phyloP scores from a whole-genome alignment of 2,329 filamentous ascomycete genomes.

The Alternaria alternata region DNA sequence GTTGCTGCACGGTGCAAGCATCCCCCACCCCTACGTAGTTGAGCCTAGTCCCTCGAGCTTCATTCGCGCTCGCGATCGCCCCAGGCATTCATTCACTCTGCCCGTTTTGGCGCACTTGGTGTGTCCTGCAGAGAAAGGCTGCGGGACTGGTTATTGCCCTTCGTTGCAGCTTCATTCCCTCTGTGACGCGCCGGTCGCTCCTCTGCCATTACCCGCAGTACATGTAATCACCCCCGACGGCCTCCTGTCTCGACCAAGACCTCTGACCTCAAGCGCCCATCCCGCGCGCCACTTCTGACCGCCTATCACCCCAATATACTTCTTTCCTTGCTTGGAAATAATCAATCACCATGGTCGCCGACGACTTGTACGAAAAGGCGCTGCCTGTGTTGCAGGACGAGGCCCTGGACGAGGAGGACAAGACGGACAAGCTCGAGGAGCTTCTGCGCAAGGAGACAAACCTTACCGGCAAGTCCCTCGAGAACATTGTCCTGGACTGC shows the following conservation, averaged over 20 bases:
- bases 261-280: constrained; percentile 10
- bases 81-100: constrained; percentile 29
- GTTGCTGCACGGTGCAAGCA: constrained; percentile 21
- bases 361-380: constrained; percentile 91
- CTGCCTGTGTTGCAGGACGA: constrained; percentile 86
- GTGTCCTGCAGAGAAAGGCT: constrained; percentile 28
- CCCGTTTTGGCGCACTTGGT: constrained; percentile 23
- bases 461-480: constrained; percentile 77
- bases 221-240: constrained; percentile 31
- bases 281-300: constrained; percentile 12
- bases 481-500: constrained; percentile 89
- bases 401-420: constrained; percentile 89
- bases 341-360: constrained; percentile 78
- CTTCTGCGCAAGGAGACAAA: constrained; percentile 80
- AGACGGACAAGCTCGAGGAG: constrained; percentile 89
- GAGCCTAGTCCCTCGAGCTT: constrained; percentile 33
- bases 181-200: constrained; percentile 32
- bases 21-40: constrained; percentile 27
- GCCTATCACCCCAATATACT: constrained; percentile 6
- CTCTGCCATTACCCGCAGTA: constrained; percentile 24
- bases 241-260: constrained; percentile 22
- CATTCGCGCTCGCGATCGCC: constrained; percentile 26
- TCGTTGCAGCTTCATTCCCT: constrained; percentile 30
- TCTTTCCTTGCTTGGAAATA: constrained; percentile 10
- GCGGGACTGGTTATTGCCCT: constrained; percentile 26